Conservation (phyloP, 345 rosid species). For the Brassica cretica region DNA sequence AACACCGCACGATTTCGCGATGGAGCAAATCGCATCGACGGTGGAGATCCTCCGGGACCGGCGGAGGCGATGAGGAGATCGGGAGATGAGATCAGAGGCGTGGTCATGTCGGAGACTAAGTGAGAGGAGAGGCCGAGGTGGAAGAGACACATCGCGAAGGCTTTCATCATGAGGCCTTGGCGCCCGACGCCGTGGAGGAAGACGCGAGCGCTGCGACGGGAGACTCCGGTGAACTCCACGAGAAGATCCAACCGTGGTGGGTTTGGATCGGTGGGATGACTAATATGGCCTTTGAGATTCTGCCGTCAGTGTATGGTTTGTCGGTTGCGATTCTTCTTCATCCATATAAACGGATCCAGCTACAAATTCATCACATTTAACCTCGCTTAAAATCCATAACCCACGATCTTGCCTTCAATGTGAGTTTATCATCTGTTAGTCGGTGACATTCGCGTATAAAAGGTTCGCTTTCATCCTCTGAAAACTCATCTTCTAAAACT, state of each 20-base stretch:
- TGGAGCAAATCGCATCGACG: slow-evolving; percentile 74
- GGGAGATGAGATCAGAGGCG: slow-evolving; percentile 63
- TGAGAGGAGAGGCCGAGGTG: slow-evolving; percentile 81
- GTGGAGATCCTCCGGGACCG: slow-evolving; percentile 83
- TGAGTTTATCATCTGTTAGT: too few relatives aligned
- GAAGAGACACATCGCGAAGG: slow-evolving; percentile 78
- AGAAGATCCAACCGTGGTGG: slow-evolving; percentile 56
- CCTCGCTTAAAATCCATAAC: too few relatives aligned
- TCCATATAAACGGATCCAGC: too few relatives aligned
- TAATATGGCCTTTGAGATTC: too few relatives aligned
- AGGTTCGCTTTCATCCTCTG: too few relatives aligned
- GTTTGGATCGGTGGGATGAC: slow-evolving; percentile 46
- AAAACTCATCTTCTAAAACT: too few relatives aligned
- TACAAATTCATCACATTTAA: too few relatives aligned
- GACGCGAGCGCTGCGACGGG: slow-evolving; percentile 47
- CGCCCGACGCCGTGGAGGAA: slow-evolving; percentile 90
- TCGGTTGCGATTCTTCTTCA: too few relatives aligned
- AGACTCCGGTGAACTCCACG: slow-evolving; percentile 49
- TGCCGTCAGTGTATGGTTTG: too few relatives aligned
- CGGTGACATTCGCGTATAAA: too few relatives aligned
- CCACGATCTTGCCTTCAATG: too few relatives aligned
- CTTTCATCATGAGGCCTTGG: slow-evolving; percentile 88
- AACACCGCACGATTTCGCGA: slow-evolving; percentile 62
- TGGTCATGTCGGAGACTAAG: slow-evolving; percentile 76
- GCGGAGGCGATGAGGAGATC: slow-evolving; percentile 84